A percentile compares a stretch with the other conserved stretches of the same genome.
phyloP scores from a whole-genome alignment of 306 rosid species.

The Urtica urens region DNA sequence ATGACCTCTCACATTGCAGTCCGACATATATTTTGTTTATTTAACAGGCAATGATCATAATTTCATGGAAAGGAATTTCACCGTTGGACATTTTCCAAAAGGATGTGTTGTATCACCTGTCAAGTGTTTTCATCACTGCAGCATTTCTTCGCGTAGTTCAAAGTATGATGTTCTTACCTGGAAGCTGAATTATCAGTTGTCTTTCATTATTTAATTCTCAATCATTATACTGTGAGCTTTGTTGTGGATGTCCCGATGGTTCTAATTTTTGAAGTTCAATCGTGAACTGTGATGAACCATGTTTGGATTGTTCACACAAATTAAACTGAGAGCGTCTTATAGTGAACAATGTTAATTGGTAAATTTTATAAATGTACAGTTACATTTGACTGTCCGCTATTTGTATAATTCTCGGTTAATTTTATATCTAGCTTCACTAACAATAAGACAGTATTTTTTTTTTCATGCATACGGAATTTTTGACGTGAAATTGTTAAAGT shows the following conservation, averaged over 20 bases:
- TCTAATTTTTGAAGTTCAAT: too few species aligned
- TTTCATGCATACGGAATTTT: too few species aligned
- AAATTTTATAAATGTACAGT: too few species aligned
- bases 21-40: slow-evolving; percentile 7
- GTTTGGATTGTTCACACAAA: too few species aligned
- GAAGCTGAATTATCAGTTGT: background rate
- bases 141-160: slow-evolving; percentile 85
- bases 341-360: too few species aligned
- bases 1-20: slow-evolving; percentile 15
- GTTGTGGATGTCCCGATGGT: background rate
- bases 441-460: too few species aligned
- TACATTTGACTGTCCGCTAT: background rate
- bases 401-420: background rate
- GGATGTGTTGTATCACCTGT: slow-evolving; percentile 48
- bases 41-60: slow-evolving; percentile 54
- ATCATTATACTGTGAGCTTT: background rate
- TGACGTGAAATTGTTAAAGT: too few species aligned
- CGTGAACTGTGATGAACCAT: too few species aligned
- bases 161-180: slow-evolving; percentile 35
- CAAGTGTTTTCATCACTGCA: slow-evolving; percentile 94
- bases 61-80: slow-evolving; percentile 58
- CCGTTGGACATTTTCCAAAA: slow-evolving; percentile 40
- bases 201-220: background rate
- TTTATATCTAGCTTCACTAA: background rate
- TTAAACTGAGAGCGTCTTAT: too few species aligned